Evolutionary conservation across 768 basidiomycete species (phyloP).

Genomic region (Omphalotus guepiniiformis): DNA sequence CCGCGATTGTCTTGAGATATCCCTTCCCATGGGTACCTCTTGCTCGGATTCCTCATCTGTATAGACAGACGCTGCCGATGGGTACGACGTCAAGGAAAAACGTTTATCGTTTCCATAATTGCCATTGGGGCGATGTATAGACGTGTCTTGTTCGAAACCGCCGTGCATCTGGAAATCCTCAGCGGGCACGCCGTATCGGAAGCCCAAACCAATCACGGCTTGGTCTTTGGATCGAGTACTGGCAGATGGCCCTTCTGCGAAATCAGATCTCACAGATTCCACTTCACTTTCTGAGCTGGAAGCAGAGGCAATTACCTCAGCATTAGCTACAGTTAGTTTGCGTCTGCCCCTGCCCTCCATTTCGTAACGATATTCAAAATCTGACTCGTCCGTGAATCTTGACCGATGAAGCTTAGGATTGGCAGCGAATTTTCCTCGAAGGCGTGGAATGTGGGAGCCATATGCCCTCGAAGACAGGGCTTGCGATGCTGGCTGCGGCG

Average conservation of each 20-base stretch:
- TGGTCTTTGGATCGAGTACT: background rate
- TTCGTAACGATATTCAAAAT: slow-evolving; percentile 31
- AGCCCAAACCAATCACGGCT: slow-evolving; percentile 4
- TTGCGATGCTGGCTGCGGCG: slow-evolving; percentile 9
- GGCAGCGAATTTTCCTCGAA: slow-evolving; percentile 12
- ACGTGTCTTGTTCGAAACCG: background rate
- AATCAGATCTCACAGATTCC: slow-evolving; percentile 9
- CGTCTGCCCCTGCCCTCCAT: slow-evolving; percentile 28
- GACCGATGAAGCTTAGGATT: slow-evolving; percentile 10
- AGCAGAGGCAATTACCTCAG: slow-evolving; percentile 36
- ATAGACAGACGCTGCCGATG: slow-evolving; percentile 4
- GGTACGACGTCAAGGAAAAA: slow-evolving; percentile 4
- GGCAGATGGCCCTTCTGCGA: background rate
- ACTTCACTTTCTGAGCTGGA: slow-evolving; percentile 37
- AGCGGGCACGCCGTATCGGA: background rate
- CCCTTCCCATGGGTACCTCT: background rate
- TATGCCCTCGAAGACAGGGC: slow-evolving; percentile 1
- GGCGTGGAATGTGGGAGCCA: slow-evolving; percentile 28
- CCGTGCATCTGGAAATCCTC: background rate
- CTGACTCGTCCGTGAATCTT: slow-evolving; percentile 34
- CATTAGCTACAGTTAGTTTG: slow-evolving; percentile 42
- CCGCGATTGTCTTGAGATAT: slow-evolving; percentile 6
- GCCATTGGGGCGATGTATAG: background rate
- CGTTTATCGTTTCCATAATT: background rate
- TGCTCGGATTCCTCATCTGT: slow-evolving; percentile 8